Percentiles rank a stretch among this genome's conserved stretches.
phyloP scores from a whole-genome alignment of 2,329 filamentous ascomycete species.

The Sclerotinia borealis region DNA sequence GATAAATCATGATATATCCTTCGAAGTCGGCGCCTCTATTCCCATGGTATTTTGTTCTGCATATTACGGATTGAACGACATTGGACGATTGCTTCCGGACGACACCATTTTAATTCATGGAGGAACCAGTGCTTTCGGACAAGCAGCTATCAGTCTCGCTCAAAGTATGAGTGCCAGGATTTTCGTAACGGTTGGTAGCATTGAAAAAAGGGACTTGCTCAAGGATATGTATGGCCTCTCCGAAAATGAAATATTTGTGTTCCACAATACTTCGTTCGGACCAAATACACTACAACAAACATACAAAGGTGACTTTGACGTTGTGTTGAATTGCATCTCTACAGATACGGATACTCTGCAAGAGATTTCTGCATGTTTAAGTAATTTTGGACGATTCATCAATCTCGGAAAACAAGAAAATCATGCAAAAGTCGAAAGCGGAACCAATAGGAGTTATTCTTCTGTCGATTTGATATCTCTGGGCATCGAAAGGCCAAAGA shows the following conservation, averaged over 20 bases:
- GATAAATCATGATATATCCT: slow-evolving; percentile 19
- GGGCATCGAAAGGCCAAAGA: slow-evolving; percentile 37
- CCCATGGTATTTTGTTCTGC: slow-evolving; percentile 27
- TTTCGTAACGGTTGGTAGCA: slow-evolving; percentile 27
- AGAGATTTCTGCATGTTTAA: slow-evolving; percentile 39
- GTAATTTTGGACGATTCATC: slow-evolving; percentile 34
- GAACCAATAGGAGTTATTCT: slow-evolving; percentile 37
- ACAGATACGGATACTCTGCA: slow-evolving; percentile 30
- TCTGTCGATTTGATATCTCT: slow-evolving; percentile 40
- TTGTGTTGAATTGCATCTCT: slow-evolving; percentile 28
- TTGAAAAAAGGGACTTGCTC: slow-evolving; percentile 22
- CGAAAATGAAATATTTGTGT: slow-evolving; percentile 35
- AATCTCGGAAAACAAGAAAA: slow-evolving; percentile 33
- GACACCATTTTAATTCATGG: slow-evolving; percentile 35
- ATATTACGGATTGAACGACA: slow-evolving; percentile 24
- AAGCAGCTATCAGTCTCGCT: slow-evolving; percentile 34
- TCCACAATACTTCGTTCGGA: slow-evolving; percentile 33
- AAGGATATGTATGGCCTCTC: slow-evolving; percentile 32
- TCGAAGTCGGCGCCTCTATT: slow-evolving; percentile 25
- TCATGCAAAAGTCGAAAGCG: neutral
- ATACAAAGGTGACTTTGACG: slow-evolving; percentile 26
- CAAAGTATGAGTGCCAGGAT: slow-evolving; percentile 23
- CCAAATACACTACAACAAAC: slow-evolving; percentile 28
- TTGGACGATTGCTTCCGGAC: slow-evolving; percentile 21
- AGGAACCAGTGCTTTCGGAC: slow-evolving; percentile 32